These are phyloP conservation scores for Solanum pinnatisectum DNA, from an alignment of 257 asterid genomes.

Conservation along the genomic window DNA sequence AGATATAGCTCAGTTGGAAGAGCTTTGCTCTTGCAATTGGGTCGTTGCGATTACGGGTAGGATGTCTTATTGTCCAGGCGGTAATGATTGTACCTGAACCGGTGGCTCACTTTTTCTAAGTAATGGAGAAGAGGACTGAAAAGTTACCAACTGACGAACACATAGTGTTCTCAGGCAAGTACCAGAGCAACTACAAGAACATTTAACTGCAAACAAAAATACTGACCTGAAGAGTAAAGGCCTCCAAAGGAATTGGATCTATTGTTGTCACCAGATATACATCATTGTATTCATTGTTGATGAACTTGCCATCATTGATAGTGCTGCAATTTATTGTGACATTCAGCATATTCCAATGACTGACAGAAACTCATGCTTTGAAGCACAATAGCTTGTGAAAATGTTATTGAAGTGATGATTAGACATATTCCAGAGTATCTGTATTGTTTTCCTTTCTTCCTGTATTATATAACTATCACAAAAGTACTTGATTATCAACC, in stretches of 20 bases:
- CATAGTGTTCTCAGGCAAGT: neutral
- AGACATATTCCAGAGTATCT: neutral
- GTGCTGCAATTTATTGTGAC: conserved; percentile 46
- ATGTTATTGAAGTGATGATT: neutral
- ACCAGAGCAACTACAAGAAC: neutral
- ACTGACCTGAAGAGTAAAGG: conserved; percentile 90
- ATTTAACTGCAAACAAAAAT: neutral
- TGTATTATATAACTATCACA: neutral
- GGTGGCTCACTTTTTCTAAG: too few relatives aligned
- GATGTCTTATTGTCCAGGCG: too few relatives aligned
- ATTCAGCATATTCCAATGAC: neutral
- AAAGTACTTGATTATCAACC: neutral
- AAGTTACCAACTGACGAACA: neutral
- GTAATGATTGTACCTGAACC: too few relatives aligned
- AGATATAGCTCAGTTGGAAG: too few relatives aligned
- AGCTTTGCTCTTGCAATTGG: too few relatives aligned
- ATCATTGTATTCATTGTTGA: conserved; percentile 86
- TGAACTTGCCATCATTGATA: conserved; percentile 56
- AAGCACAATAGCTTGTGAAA: neutral
- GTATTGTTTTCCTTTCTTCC: neutral
- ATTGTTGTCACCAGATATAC: conserved; percentile 86
- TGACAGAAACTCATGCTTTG: neutral
- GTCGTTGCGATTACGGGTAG: too few relatives aligned
- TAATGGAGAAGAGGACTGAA: neutral
- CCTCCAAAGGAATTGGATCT: conserved; percentile 92